These are phyloP conservation scores for Fusarium cyanostomum DNA, from an alignment of 2,329 filamentous ascomycete genomes.

Conservation along the genomic window DNA sequence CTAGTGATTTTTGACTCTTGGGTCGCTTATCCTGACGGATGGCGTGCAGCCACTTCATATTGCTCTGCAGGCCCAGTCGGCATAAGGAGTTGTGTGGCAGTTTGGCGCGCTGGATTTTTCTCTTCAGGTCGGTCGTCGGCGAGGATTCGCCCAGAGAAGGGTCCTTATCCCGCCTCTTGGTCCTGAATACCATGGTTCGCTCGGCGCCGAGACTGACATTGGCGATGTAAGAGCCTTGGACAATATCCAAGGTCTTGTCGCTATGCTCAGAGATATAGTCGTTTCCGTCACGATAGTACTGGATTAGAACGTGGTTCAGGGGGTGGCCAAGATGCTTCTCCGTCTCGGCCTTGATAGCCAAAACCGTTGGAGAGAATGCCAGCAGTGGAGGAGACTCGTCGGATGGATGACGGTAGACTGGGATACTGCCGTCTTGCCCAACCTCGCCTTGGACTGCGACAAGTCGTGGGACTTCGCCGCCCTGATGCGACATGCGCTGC, in stretches of 20 bases:
- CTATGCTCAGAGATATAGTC: slow-evolving; percentile 98
- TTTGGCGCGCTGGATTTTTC: slow-evolving; percentile 72
- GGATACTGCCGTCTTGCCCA: slow-evolving; percentile 74
- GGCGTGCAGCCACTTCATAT: slow-evolving; percentile 89
- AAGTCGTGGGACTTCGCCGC: slow-evolving; percentile 88
- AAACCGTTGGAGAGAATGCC: slow-evolving; percentile 78
- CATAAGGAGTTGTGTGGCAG: slow-evolving; percentile 92
- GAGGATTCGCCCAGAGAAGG: slow-evolving; percentile 36
- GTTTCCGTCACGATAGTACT: slow-evolving; percentile 86
- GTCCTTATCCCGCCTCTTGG: slow-evolving; percentile 70
- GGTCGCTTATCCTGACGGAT: slow-evolving; percentile 88
- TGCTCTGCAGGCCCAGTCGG: slow-evolving; percentile 81
- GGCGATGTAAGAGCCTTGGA: slow-evolving; percentile 81
- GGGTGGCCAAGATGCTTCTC: slow-evolving; percentile 79
- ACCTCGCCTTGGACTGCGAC: slow-evolving; percentile 88
- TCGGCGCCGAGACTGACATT: slow-evolving; percentile 95
- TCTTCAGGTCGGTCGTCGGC: slow-evolving; percentile 40
- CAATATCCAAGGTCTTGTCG: slow-evolving; percentile 95
- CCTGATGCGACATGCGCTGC: slow-evolving; percentile 92
- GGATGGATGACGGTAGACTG: slow-evolving; percentile 93
- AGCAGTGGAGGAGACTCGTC: slow-evolving; percentile 85
- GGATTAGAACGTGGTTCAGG: slow-evolving; percentile 92
- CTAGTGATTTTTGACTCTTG: slow-evolving; percentile 69
- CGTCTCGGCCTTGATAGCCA: slow-evolving; percentile 72
- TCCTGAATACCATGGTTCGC: slow-evolving; percentile 88